A percentile compares a stretch with the other conserved stretches of the same genome.
Conservation (phyloP, 768 basidiomycete genomes). For the Gymnopilus junonius region DNA sequence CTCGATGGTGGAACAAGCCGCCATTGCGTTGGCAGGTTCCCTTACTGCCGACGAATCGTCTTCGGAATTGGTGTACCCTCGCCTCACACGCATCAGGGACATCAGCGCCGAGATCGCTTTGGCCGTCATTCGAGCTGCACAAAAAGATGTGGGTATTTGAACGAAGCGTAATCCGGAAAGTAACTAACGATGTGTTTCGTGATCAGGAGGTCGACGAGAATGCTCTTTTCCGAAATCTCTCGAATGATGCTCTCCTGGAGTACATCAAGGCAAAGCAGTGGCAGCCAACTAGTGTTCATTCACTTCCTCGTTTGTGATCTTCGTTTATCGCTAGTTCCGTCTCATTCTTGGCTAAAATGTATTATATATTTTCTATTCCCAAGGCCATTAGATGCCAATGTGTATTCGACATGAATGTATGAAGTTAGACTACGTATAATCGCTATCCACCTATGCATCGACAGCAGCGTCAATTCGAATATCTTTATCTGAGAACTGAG, state of each 20-base stretch:
- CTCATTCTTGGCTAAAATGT: slow-evolving; percentile 10
- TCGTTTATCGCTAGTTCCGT: not conserved
- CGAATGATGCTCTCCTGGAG: slow-evolving; percentile 49
- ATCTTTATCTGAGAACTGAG: slow-evolving; percentile 18
- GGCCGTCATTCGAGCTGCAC: slow-evolving; percentile 66
- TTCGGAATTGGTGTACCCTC: slow-evolving; percentile 67
- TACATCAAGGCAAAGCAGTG: slow-evolving; percentile 63
- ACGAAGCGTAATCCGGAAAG: not conserved
- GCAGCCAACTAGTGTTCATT: slow-evolving; percentile 42
- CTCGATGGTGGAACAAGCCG: slow-evolving; percentile 68
- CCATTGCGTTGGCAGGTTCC: slow-evolving; percentile 63
- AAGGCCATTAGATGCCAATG: slow-evolving; percentile 5
- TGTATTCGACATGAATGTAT: not conserved
- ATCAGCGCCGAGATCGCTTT: slow-evolving; percentile 66
- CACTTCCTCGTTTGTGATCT: slow-evolving; percentile 34
- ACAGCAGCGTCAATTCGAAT: slow-evolving; percentile 35
- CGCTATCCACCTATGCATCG: slow-evolving; percentile 38
- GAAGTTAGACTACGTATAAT: not conserved
- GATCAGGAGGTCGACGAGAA: slow-evolving; percentile 51
- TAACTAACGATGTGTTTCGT: not conserved
- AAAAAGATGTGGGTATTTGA: slow-evolving; percentile 53
- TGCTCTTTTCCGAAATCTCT: slow-evolving; percentile 47
- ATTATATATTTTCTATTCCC: slow-evolving; percentile 30
- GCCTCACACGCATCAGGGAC: slow-evolving; percentile 66
- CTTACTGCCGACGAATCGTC: slow-evolving; percentile 58